Evolutionary conservation across 352 stramenopile species (phyloP).

Genomic region (Pythium scleroteichum): DNA sequence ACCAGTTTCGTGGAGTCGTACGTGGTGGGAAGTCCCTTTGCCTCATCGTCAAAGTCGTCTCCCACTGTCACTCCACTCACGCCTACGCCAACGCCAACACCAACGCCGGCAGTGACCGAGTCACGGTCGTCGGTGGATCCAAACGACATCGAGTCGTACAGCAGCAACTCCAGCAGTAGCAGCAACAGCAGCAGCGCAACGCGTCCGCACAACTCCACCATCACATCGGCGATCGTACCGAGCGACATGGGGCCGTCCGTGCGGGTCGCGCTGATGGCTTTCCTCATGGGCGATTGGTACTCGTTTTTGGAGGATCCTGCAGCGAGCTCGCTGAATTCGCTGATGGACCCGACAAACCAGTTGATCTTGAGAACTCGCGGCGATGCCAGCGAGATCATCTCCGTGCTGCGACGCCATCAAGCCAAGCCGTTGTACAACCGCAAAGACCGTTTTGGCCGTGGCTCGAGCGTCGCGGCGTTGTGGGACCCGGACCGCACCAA

Average conservation of each 20-base stretch:
- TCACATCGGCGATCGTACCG: constrained; percentile 6
- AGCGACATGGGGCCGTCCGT: constrained; percentile 6
- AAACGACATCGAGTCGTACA: constrained; percentile 21
- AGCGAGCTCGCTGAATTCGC: constrained; percentile 2
- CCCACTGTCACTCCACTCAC: neutral
- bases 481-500: constrained; percentile 1
- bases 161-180: constrained; percentile 14
- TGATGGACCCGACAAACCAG: constrained; percentile 20
- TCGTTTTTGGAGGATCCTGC: constrained; percentile 14
- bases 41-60: neutral
- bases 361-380: constrained; percentile 17
- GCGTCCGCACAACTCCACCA: neutral
- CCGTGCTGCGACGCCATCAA: constrained; percentile 14
- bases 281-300: constrained; percentile 26
- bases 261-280: constrained; percentile 18
- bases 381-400: constrained; percentile 2
- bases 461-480: constrained; percentile 11
- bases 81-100: neutral
- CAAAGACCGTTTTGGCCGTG: constrained; percentile 26
- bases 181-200: neutral
- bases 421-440: constrained; percentile 16
- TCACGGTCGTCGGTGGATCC: constrained; percentile 16
- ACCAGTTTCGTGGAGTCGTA: constrained; percentile 32
- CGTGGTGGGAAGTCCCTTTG: constrained; percentile 8
- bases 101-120: neutral